Conservation (phyloP, 2,329 filamentous ascomycete genomes). For the Calycina marina region DNA sequence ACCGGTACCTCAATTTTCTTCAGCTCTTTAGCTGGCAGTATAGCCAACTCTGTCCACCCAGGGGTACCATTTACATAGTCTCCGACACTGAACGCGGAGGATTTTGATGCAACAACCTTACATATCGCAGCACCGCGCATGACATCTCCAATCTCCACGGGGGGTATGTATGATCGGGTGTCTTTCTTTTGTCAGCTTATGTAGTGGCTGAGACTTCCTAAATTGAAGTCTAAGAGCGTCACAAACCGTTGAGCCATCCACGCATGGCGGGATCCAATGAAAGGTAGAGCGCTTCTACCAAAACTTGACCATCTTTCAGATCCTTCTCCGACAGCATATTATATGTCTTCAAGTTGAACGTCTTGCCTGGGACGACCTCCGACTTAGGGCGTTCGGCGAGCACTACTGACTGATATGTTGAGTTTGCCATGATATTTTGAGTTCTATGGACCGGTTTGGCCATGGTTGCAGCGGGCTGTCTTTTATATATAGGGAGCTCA, state of each 20-base stretch:
- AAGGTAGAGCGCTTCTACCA: slow-evolving; percentile 47
- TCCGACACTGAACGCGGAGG: slow-evolving; percentile 37
- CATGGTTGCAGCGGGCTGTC: too few relatives aligned
- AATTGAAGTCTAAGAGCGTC: too few relatives aligned
- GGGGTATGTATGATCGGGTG: slow-evolving; percentile 48
- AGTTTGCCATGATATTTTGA: slow-evolving; percentile 20
- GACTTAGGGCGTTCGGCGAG: slow-evolving; percentile 48
- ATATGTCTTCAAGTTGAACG: slow-evolving; percentile 40
- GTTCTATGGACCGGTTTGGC: slow-evolving; percentile 10
- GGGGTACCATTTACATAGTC: slow-evolving; percentile 37
- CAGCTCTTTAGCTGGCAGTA: slow-evolving; percentile 35
- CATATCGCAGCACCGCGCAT: slow-evolving; percentile 52
- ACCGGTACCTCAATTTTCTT: slow-evolving; percentile 24
- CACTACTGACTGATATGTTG: slow-evolving; percentile 28
- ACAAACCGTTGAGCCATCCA: slow-evolving; percentile 48
- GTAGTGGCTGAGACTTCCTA: too few relatives aligned
- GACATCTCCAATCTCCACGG: slow-evolving; percentile 49
- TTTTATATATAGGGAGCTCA: too few relatives aligned
- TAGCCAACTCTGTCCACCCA: slow-evolving; percentile 54
- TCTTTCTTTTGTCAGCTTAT: slow-evolving; percentile 17
- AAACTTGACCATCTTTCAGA: slow-evolving; percentile 49
- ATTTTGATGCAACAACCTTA: slow-evolving; percentile 47
- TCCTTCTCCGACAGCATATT: slow-evolving; percentile 30
- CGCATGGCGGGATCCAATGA: slow-evolving; percentile 66
- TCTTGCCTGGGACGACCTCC: slow-evolving; percentile 48